A percentile compares a stretch with the other conserved stretches of the same genome.
Conservation (phyloP, 2,329 filamentous ascomycete species). For the Arthrobotrys iridis region DNA sequence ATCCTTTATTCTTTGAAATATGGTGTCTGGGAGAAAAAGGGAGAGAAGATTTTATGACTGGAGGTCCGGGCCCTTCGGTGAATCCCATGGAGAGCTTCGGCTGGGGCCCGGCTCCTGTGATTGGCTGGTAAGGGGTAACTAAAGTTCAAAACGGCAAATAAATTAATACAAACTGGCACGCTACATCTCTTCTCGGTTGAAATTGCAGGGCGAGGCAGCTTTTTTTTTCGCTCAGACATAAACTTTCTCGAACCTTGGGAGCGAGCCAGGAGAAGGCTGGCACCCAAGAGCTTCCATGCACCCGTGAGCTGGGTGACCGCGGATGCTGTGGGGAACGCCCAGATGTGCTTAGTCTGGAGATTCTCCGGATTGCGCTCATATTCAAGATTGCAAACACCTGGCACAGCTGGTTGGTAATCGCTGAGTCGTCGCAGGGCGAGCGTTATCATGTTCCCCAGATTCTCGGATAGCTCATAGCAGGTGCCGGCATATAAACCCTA, state of each 20-base stretch:
- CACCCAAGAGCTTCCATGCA: not conserved
- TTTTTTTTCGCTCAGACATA: conserved; percentile 5
- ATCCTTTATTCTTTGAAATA: conserved; percentile 16
- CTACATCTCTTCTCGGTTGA: conserved; percentile 34
- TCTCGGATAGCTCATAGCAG: conserved; percentile 35
- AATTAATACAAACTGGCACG: conserved; percentile 20
- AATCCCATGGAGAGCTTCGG: conserved; percentile 3
- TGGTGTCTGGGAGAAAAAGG: conserved; percentile 6
- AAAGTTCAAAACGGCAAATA: conserved; percentile 33
- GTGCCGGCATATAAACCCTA: conserved; percentile 21
- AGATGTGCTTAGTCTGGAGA: conserved; percentile 41
- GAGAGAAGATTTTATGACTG: conserved; percentile 14
- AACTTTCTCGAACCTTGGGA: conserved; percentile 4
- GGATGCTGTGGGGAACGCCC: conserved; percentile 33
- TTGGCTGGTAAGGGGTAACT: conserved; percentile 25
- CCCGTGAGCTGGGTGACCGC: not conserved
- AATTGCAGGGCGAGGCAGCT: conserved; percentile 25
- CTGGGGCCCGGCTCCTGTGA: conserved; percentile 18
- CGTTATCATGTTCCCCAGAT: conserved; percentile 39
- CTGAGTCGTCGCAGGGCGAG: conserved; percentile 16
- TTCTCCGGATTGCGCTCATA: conserved; percentile 13
- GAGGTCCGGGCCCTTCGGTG: conserved; percentile 30
- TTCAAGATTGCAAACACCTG: not conserved
- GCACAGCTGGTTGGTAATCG: conserved; percentile 43
- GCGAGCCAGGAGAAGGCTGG: not conserved